A percentile compares a stretch with the other conserved stretches of the same genome.
phyloP scores from a whole-genome alignment of 768 basidiomycete genomes.

The Cystobasidium ongulense region DNA sequence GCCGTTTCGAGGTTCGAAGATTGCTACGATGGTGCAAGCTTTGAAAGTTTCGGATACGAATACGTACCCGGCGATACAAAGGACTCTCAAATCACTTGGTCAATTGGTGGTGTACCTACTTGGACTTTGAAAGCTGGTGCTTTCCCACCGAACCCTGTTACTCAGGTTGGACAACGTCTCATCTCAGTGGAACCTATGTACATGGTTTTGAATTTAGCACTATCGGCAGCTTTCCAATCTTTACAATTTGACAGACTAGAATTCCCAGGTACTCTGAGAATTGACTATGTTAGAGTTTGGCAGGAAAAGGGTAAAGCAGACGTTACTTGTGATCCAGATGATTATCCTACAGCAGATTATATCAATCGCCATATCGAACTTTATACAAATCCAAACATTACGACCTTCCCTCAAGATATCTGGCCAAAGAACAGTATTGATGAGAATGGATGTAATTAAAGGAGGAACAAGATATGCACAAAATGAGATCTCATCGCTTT shows the following conservation, averaged over 20 bases:
- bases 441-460: background rate
- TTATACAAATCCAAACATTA: slow-evolving; percentile 21
- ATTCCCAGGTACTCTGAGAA: slow-evolving; percentile 59
- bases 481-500: background rate
- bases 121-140: slow-evolving; percentile 66
- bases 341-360: slow-evolving; percentile 70
- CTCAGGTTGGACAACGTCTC: slow-evolving; percentile 58
- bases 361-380: slow-evolving; percentile 42
- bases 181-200: slow-evolving; percentile 82
- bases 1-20: slow-evolving; percentile 55
- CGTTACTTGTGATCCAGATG: slow-evolving; percentile 69
- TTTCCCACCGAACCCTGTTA: slow-evolving; percentile 53
- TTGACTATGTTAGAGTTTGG: slow-evolving; percentile 86
- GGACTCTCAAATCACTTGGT: slow-evolving; percentile 80
- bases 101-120: slow-evolving; percentile 55
- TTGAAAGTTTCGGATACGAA: slow-evolving; percentile 64
- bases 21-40: slow-evolving; percentile 55
- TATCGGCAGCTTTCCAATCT: slow-evolving; percentile 40
- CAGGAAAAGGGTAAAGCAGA: slow-evolving; percentile 61
- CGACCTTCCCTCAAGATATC: background rate
- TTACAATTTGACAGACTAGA: slow-evolving; percentile 57
- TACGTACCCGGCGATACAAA: slow-evolving; percentile 49
- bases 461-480: background rate
- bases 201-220: slow-evolving; percentile 56
- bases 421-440: slow-evolving; percentile 1